Evolutionary conservation across 305 asterid species (phyloP), one percentile per base, ranked within the genome.

Genomic region (Solanum hybrid): DNA sequence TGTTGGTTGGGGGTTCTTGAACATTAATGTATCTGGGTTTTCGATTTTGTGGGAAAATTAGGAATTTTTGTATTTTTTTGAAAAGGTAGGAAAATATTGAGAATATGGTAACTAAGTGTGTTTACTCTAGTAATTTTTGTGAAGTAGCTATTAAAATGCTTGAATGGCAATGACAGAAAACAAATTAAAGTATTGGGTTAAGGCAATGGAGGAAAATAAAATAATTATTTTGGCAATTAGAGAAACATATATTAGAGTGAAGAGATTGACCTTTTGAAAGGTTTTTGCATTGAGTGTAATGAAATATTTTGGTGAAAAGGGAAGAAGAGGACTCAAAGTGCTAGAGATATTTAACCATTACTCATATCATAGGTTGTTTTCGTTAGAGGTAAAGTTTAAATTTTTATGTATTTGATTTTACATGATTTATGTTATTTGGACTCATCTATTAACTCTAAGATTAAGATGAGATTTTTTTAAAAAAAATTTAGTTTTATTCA

Each of bases 301-400:
- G 89, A 89, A 95, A 94, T 77, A 97, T 95, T 82, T 91, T 90
- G 81, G 92, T 38, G 92, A 95, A 90, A 90, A 96, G 92, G 90
- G 92, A 91, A 91, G 94, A 91, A 42, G 37, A 42, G 72, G 89
- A 89, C 56, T 94, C 94, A 8, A 8, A 92, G 92, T 89, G 94
- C 90, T 78, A 93, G 79, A 29, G 88, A n/a, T 13, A 88, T 78
- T 26, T 69, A 32, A 2, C 89, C 93, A 90, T 92, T 93, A 92
- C 91, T 94, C 98, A 95, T 95, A 79, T 66, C 97, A 94, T 94
- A 86, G 36, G 92, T 8, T 22, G 9, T 7, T 56, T 56, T 17
- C 8, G 56, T 42, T 42, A 42, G 56, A 42, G 56, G 56, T 42
- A 42, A 42, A 42, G 6, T 42, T 56, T n/a, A 56, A 56, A 6